A percentile compares a stretch with the other conserved stretches of the same genome.
Evolutionary conservation across 495 filamentous ascomycete genomes (phyloP).

Genomic region (Penicillium turbatum): DNA sequence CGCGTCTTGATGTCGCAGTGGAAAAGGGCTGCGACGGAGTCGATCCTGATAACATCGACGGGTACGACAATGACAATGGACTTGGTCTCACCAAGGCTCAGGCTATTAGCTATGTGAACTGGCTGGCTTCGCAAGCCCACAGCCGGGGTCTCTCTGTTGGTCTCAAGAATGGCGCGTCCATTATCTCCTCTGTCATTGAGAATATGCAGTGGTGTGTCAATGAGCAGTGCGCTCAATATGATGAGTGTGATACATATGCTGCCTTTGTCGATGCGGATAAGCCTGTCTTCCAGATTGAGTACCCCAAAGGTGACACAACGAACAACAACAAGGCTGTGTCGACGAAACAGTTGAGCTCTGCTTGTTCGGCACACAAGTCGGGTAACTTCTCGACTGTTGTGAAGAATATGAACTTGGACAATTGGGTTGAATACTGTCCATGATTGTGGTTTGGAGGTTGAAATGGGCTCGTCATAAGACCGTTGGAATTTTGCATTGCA

Average conservation of each 20-base stretch:
- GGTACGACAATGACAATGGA: slow-evolving; percentile 55
- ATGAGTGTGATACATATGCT: slow-evolving; percentile 53
- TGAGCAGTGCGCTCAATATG: slow-evolving; percentile 63
- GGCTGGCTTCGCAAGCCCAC: slow-evolving; percentile 52
- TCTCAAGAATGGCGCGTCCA: slow-evolving; percentile 60
- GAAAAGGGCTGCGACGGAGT: slow-evolving; percentile 65
- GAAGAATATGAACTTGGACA: slow-evolving; percentile 59
- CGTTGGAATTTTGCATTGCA: slow-evolving; percentile 2
- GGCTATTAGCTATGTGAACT: slow-evolving; percentile 54
- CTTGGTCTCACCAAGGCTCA: slow-evolving; percentile 51
- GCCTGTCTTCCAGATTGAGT: slow-evolving; percentile 74
- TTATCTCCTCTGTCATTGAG: slow-evolving; percentile 52
- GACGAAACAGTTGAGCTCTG: slow-evolving; percentile 22
- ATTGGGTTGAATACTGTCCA: slow-evolving; percentile 53
- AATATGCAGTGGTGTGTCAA: slow-evolving; percentile 66
- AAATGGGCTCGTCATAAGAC: background rate
- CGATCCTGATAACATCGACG: slow-evolving; percentile 71
- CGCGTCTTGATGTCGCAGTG: slow-evolving; percentile 51
- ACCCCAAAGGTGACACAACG: slow-evolving; percentile 45
- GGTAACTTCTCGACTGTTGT: slow-evolving; percentile 58
- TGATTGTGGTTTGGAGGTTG: background rate
- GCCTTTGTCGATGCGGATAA: slow-evolving; percentile 56
- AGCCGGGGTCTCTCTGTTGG: slow-evolving; percentile 50
- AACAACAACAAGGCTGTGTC: slow-evolving; percentile 37
- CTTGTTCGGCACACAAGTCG: slow-evolving; percentile 35